Evolutionary conservation across 164 flowering plant species (phyloP).

Genomic region (Paratinospora sagittata): DNA sequence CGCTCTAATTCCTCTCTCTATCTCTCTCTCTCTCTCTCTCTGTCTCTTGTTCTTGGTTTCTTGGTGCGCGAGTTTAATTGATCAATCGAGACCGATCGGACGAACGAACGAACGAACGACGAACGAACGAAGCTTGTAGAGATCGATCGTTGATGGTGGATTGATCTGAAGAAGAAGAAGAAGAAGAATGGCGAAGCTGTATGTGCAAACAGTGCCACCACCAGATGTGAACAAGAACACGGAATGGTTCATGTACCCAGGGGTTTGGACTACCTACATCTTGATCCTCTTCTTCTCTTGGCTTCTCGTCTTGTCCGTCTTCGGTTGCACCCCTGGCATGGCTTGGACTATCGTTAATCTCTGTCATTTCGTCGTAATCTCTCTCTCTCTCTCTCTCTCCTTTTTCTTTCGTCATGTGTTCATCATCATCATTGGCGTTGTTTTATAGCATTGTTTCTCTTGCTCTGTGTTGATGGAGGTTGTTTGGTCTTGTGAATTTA

Average conservation of each 20-base stretch:
- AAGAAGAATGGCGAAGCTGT: slow-evolving; percentile 38
- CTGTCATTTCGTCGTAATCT: slow-evolving; percentile 45
- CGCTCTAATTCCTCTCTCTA: background rate
- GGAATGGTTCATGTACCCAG: slow-evolving; percentile 77
- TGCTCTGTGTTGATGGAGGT: background rate
- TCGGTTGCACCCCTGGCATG: slow-evolving; percentile 63
- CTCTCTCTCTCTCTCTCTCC: too few relatives aligned
- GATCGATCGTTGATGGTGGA: background rate
- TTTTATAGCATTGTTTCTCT: background rate
- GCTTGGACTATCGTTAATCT: slow-evolving; percentile 74
- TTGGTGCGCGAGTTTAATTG: too few relatives aligned
- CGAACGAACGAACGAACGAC: too few relatives aligned
- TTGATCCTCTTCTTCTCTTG: slow-evolving; percentile 60
- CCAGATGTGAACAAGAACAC: slow-evolving; percentile 67
- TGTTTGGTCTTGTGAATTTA: background rate
- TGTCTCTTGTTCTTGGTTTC: background rate
- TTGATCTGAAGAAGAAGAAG: background rate
- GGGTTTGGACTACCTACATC: slow-evolving; percentile 68
- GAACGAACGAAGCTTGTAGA: background rate
- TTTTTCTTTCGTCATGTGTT: background rate
- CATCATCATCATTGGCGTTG: background rate
- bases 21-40: too few relatives aligned
- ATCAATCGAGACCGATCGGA: too few relatives aligned
- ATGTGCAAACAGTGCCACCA: slow-evolving; percentile 44
- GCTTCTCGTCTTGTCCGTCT: slow-evolving; percentile 50